A percentile compares a stretch with the other conserved stretches of the same genome.
Evolutionary conservation across 805 yeast species (phyloP).

Genomic region (Candida boleticola): DNA sequence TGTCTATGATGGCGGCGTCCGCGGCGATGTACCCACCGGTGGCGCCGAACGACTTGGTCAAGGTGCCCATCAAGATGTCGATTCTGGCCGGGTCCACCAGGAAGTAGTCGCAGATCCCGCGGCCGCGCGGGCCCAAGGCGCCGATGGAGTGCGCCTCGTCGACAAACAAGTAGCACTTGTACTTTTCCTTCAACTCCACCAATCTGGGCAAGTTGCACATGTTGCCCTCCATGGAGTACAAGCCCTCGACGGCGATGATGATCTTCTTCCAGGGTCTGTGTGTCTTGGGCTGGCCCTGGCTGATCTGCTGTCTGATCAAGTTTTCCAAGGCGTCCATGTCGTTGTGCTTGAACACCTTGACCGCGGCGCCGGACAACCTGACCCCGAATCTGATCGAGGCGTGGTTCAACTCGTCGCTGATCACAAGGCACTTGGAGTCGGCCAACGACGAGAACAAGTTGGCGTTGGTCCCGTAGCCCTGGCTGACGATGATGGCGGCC

Average conservation of each 20-base stretch:
- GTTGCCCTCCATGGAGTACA: slow-evolving; percentile 92
- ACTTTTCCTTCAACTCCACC: slow-evolving; percentile 72
- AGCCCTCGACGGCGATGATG: slow-evolving; percentile 85
- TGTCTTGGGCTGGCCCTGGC: slow-evolving; percentile 91
- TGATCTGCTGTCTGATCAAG: slow-evolving; percentile 76
- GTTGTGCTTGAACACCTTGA: slow-evolving; percentile 88
- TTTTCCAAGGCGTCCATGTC: slow-evolving; percentile 80
- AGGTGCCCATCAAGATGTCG: slow-evolving; percentile 95
- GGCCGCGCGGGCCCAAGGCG: slow-evolving; percentile 93
- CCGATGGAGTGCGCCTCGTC: slow-evolving; percentile 99
- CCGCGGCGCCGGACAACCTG: slow-evolving; percentile 88
- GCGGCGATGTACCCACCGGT: slow-evolving; percentile 98
- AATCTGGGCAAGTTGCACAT: slow-evolving; percentile 76
- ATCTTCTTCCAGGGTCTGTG: slow-evolving; percentile 96
- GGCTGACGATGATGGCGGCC: slow-evolving; percentile 79
- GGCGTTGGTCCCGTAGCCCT: slow-evolving; percentile 97
- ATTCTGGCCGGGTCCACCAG: slow-evolving; percentile 71
- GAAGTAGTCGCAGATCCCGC: slow-evolving; percentile 94
- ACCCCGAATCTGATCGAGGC: slow-evolving; percentile 95
- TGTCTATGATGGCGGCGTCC: slow-evolving; percentile 62
- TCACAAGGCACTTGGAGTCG: slow-evolving; percentile 84
- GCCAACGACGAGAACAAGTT: slow-evolving; percentile 78
- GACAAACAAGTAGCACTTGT: slow-evolving; percentile 84
- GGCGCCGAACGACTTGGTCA: slow-evolving; percentile 97
- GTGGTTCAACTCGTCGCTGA: slow-evolving; percentile 93